Evolutionary conservation across 2,329 filamentous ascomycete species (phyloP).

Genomic region (Dactylellina drechsleri): DNA sequence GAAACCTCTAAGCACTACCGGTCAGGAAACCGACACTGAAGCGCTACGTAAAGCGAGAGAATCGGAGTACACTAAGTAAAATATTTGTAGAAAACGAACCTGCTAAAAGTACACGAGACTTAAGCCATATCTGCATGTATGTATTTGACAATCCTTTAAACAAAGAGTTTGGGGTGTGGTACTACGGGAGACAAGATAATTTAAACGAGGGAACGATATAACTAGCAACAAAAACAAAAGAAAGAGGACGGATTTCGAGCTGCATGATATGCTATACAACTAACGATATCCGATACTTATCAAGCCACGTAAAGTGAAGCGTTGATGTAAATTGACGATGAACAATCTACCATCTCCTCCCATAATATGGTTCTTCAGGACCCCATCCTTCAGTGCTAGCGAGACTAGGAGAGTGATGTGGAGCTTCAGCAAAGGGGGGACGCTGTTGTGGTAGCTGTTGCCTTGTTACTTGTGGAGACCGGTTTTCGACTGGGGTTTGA

Average conservation of each 20-base stretch:
- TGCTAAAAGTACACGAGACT: conserved; percentile 54
- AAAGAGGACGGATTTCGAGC: not conserved
- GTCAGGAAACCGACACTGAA: no score
- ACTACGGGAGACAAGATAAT: not conserved
- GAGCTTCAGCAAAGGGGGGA: not conserved
- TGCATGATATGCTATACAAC: not conserved
- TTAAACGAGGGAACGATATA: not conserved
- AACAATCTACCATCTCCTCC: not conserved
- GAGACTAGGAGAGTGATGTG: no score
- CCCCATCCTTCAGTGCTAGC: no score
- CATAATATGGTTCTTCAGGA: no score
- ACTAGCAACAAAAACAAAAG: conserved; percentile 3
- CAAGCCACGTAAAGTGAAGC: not conserved
- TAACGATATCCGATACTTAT: not conserved
- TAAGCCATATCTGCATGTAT: conserved; percentile 17
- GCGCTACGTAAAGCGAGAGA: no score
- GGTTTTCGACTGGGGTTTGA: not conserved
- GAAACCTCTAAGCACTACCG: no score
- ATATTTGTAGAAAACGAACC: conserved; percentile 40
- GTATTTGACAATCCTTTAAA: conserved; percentile 25
- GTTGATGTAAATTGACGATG: not conserved
- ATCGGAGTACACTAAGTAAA: not conserved
- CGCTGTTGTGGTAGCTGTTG: not conserved
- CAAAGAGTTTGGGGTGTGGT: not conserved
- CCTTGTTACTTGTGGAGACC: not conserved